Evolutionary conservation across 805 yeast species (phyloP).

Genomic region (Hanseniaspora guilliermondii): DNA sequence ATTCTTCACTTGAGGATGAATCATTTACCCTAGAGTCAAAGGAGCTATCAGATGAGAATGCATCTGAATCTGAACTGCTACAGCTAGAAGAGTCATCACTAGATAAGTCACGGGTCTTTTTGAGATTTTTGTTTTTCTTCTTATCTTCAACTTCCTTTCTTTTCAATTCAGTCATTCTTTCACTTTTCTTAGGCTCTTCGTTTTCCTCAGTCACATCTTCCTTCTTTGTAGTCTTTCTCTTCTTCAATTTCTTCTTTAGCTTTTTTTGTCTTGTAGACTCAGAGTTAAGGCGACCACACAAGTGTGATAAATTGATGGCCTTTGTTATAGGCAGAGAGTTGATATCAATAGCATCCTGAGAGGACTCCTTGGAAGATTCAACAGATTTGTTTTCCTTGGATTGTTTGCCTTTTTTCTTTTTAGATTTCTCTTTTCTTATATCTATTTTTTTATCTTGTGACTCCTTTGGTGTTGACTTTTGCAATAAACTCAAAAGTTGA

Average conservation of each 20-base stretch:
- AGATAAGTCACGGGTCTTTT: background rate
- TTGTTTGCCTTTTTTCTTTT: background rate
- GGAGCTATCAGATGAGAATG: background rate
- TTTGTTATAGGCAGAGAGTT: conserved; percentile 11
- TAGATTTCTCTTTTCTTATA: background rate
- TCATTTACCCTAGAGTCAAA: background rate
- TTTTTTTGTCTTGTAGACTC: conserved; percentile 3
- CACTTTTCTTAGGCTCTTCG: background rate
- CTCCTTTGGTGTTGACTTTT: background rate
- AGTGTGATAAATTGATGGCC: conserved; percentile 10
- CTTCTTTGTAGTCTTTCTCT: background rate
- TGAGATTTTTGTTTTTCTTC: background rate
- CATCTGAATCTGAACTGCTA: background rate
- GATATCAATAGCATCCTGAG: background rate
- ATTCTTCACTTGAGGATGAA: background rate
- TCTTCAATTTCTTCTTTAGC: conserved; percentile 9
- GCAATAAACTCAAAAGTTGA: background rate
- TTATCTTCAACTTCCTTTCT: conserved; percentile 1
- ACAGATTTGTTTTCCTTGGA: background rate
- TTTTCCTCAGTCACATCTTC: background rate
- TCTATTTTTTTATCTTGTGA: background rate
- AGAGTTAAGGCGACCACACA: conserved; percentile 6
- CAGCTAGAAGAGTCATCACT: background rate
- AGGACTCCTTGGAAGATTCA: background rate
- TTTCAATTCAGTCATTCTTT: conserved; percentile 1